A percentile compares a stretch with the other conserved stretches of the same genome.
Evolutionary conservation across 2,329 filamentous ascomycete species (phyloP).

Genomic region (Capronia coronata): DNA sequence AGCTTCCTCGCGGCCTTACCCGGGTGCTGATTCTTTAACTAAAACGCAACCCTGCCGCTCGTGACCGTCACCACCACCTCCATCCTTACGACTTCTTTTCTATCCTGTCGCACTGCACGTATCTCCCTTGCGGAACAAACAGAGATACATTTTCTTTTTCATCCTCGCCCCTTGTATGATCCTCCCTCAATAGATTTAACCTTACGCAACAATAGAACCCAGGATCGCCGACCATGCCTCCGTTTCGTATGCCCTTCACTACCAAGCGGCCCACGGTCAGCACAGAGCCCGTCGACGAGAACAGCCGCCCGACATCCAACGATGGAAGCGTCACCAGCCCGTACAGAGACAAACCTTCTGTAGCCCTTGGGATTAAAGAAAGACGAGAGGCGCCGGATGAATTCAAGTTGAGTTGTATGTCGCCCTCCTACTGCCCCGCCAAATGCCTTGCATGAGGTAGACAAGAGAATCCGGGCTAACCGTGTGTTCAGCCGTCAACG

Average conservation of each 20-base stretch:
- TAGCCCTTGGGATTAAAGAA: constrained; percentile 56
- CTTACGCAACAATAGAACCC: neutral
- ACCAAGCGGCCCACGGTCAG: constrained; percentile 44
- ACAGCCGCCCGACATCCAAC: constrained; percentile 41
- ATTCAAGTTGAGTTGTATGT: constrained; percentile 73
- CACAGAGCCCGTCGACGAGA: constrained; percentile 48
- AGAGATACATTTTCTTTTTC: constrained; percentile 1
- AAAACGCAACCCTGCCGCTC: neutral
- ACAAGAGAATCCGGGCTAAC: constrained; percentile 30
- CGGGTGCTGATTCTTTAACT: neutral
- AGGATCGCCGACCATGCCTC: constrained; percentile 49
- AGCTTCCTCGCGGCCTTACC: neutral
- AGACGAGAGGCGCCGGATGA: constrained; percentile 60
- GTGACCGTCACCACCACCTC: neutral
- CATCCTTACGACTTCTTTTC: neutral
- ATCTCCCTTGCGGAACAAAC: constrained; percentile 10
- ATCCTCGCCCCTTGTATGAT: constrained; percentile 4
- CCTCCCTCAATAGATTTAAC: constrained; percentile 6
- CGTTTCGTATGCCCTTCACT: constrained; percentile 65
- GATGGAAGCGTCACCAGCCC: constrained; percentile 35
- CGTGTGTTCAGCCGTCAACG: constrained; percentile 70
- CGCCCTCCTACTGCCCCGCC: neutral
- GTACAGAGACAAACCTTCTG: constrained; percentile 48
- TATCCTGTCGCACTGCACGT: constrained; percentile 1
- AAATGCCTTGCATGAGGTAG: neutral